Evolutionary conservation across 257 asterid species (phyloP), one percentile per base, ranked within the genome.

Genomic region (Solanum appendiculatum): DNA sequence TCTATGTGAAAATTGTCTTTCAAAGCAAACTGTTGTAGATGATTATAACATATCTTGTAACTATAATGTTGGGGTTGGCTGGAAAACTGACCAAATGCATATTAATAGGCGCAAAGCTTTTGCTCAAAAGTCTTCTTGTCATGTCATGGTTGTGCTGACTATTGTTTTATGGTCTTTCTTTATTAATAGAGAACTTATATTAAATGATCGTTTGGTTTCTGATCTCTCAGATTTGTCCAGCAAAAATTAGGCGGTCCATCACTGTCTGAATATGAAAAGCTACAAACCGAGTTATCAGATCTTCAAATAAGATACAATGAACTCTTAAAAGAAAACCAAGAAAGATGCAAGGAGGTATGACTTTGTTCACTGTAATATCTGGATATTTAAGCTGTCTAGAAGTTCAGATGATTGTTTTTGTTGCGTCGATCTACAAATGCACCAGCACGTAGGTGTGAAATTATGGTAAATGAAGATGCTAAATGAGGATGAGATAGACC

Each of bases 221-320:
- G 66, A 51, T 85, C 85, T 83, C 46, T 70, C 94, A 96, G 99
- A 91, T 97, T 97, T 86, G 85, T 97, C 90, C 98, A 95, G 88
- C 98, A 95, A 88, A 95, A 94, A 86, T 88, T 97, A 91, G 99
- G 98, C 75, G 98, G 98, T 87, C 98, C 99, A 40, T 86, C 94
- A 9, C 84, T 94, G 84, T 92, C 93, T 31, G 99, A 95, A 88
- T 92, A 94, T 82, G 99, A 97, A 90, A 95, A 95, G 91, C 90
- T 95, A 89, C 97, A 93, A 90, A 89, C 95, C 39, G 98, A 96
- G 81, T 12, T 94, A 54, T 93, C 97, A 15, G 96, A 94, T 68
- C 88, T 97, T 88, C 98, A 93, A 82, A 89, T 70, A 37, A 90
- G 86, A 85, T 92, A 93, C 87, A 89, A 93, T 60, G 97, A 95